phyloP scores from a whole-genome alignment of 2,329 filamentous ascomycete genomes.

The Pestalotiopsis sp. region DNA sequence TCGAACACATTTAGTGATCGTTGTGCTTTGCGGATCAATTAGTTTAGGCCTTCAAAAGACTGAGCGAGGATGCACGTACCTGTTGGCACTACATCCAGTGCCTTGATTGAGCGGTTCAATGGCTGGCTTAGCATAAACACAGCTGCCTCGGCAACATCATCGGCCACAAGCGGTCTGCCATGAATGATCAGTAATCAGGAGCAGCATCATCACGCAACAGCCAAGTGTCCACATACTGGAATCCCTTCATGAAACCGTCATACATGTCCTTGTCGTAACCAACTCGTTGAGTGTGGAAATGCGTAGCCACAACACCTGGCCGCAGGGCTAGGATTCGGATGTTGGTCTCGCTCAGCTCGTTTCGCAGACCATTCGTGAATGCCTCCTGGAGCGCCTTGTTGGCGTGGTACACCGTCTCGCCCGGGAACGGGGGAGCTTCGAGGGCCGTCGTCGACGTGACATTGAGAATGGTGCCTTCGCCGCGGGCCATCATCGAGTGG shows the following conservation, averaged over 20 bases:
- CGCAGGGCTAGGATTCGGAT: slow-evolving; percentile 49
- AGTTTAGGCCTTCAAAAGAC: not conserved
- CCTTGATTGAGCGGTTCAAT: not conserved
- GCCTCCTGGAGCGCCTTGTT: slow-evolving; percentile 50
- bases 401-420: slow-evolving; percentile 52
- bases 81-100: slow-evolving; percentile 4
- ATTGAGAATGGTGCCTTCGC: slow-evolving; percentile 49
- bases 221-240: too few species aligned
- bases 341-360: slow-evolving; percentile 47
- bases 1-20: slow-evolving; percentile 1
- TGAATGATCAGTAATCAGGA: not conserved
- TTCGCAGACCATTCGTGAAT: slow-evolving; percentile 51
- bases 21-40: not conserved
- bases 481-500: slow-evolving; percentile 39
- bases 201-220: too few species aligned
- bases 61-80: not conserved
- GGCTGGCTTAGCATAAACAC: slow-evolving; percentile 7
- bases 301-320: slow-evolving; percentile 49
- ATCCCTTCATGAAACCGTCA: slow-evolving; percentile 47
- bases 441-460: slow-evolving; percentile 49
- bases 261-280: slow-evolving; percentile 44
- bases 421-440: slow-evolving; percentile 50
- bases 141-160: not conserved
- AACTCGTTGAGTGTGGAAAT: slow-evolving; percentile 51
- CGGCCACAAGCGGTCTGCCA: not conserved